These are phyloP conservation scores for Mollisia scopiformis DNA, from an alignment of 2,329 filamentous ascomycete genomes.

Conservation along the genomic window DNA sequence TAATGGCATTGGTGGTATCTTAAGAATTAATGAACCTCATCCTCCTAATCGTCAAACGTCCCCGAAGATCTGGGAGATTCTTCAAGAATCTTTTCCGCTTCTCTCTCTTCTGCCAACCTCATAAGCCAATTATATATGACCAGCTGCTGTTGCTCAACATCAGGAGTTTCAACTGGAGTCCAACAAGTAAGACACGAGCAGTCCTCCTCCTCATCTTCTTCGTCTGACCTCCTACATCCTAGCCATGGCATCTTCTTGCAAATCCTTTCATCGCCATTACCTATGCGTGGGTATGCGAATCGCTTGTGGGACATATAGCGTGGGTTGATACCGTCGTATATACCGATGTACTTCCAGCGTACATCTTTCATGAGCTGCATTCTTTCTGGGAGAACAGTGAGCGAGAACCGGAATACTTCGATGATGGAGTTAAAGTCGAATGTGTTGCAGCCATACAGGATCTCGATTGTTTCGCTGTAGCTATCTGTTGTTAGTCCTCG, in stretches of 20 bases:
- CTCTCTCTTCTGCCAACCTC: background rate
- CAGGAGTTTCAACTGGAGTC: background rate
- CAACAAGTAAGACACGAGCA: background rate
- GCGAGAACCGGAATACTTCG: conserved; percentile 17
- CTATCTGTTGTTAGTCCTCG: conserved; percentile 6
- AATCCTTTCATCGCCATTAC: background rate
- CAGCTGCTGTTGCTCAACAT: background rate
- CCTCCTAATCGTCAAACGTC: background rate
- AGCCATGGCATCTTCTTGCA: background rate
- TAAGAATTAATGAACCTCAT: background rate
- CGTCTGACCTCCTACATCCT: background rate
- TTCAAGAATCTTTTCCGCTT: background rate
- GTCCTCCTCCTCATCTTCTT: background rate
- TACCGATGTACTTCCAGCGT: conserved; percentile 8
- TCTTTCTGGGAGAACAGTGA: conserved; percentile 18
- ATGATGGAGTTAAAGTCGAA: conserved; percentile 19
- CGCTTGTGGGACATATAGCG: background rate
- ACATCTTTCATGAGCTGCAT: conserved; percentile 13
- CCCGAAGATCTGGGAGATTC: background rate
- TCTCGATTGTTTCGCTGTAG: conserved; percentile 22
- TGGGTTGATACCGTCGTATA: background rate
- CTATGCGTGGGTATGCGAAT: background rate
- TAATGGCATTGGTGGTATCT: background rate
- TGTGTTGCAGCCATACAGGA: conserved; percentile 16
- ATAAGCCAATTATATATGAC: background rate